Percentiles rank a stretch among this genome's conserved stretches.
Conservation (phyloP, 805 yeast genomes). For the Candida pini region DNA sequence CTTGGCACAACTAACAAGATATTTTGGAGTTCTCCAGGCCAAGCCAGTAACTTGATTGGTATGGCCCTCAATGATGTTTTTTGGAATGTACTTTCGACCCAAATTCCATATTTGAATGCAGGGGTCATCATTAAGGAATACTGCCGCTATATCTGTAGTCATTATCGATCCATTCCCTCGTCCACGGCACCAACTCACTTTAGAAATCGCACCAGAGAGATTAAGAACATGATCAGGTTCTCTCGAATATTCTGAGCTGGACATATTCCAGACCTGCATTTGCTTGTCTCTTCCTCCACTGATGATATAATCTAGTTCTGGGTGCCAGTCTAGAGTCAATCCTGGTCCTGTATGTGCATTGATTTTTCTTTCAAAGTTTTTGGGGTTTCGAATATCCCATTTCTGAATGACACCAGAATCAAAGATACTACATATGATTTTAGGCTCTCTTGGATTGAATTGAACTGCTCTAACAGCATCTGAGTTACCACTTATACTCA, state of each 20-base stretch:
- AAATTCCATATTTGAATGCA: slow-evolving; percentile 65
- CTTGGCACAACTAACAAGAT: slow-evolving; percentile 44
- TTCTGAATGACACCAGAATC: slow-evolving; percentile 85
- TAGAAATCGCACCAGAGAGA: slow-evolving; percentile 75
- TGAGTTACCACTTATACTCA: slow-evolving; percentile 53
- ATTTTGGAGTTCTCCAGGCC: slow-evolving; percentile 42
- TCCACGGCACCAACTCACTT: slow-evolving; percentile 63
- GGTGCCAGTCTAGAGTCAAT: slow-evolving; percentile 82
- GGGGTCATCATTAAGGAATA: slow-evolving; percentile 68
- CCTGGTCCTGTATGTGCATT: slow-evolving; percentile 94
- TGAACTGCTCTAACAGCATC: slow-evolving; percentile 64
- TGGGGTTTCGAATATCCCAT: slow-evolving; percentile 77
- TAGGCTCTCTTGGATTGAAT: slow-evolving; percentile 45
- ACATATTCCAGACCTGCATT: slow-evolving; percentile 70
- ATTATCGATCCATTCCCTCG: slow-evolving; percentile 34
- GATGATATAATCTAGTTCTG: slow-evolving; percentile 68
- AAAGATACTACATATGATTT: slow-evolving; percentile 69
- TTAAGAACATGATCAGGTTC: slow-evolving; percentile 67
- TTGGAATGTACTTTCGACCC: slow-evolving; percentile 67
- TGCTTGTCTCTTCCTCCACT: slow-evolving; percentile 93
- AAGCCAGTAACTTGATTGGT: slow-evolving; percentile 50
- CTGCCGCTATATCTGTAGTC: slow-evolving; percentile 66
- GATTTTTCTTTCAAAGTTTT: slow-evolving; percentile 58
- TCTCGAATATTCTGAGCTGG: slow-evolving; percentile 30
- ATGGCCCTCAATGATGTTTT: slow-evolving; percentile 45